These are phyloP conservation scores for Dothiorella sarmentorum DNA, from an alignment of 2,329 filamentous ascomycete genomes.

Conservation along the genomic window DNA sequence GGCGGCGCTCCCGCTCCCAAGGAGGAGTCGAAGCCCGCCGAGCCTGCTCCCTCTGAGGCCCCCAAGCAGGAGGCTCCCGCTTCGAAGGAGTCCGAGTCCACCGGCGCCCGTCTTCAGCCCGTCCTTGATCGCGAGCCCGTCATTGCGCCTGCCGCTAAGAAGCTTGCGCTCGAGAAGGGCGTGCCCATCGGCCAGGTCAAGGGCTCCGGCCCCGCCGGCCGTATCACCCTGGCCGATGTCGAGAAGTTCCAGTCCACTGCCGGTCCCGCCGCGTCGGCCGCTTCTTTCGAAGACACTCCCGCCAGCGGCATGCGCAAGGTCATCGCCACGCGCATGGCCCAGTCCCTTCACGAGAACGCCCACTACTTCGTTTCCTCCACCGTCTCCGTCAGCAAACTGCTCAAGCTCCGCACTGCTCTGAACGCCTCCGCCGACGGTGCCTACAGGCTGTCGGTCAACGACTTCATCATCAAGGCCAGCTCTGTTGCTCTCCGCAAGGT, in stretches of 20 bases:
- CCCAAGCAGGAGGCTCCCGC: constrained; percentile 46
- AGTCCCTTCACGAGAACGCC: constrained; percentile 90
- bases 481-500: constrained; percentile 88
- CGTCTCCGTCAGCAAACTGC: constrained; percentile 88
- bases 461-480: constrained; percentile 97
- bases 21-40: constrained; percentile 59
- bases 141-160: constrained; percentile 70
- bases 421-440: constrained; percentile 85
- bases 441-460: constrained; percentile 99
- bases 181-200: constrained; percentile 75
- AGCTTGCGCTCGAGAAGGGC: constrained; percentile 80
- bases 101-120: constrained; percentile 74
- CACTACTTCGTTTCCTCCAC: constrained; percentile 95
- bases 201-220: constrained; percentile 79
- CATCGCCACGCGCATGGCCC: constrained; percentile 83
- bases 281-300: constrained; percentile 77
- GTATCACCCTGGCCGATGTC: constrained; percentile 88
- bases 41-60: constrained; percentile 55
- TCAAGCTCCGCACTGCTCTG: constrained; percentile 91
- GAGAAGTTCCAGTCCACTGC: constrained; percentile 72
- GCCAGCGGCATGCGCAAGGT: constrained; percentile 95
- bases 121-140: constrained; percentile 78
- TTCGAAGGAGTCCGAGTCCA: constrained; percentile 68
- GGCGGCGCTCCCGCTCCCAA: constrained; percentile 60
- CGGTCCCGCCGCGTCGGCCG: constrained; percentile 47